phyloP scores from a whole-genome alignment of 306 rosid genomes.

The Crataegus laevigata region DNA sequence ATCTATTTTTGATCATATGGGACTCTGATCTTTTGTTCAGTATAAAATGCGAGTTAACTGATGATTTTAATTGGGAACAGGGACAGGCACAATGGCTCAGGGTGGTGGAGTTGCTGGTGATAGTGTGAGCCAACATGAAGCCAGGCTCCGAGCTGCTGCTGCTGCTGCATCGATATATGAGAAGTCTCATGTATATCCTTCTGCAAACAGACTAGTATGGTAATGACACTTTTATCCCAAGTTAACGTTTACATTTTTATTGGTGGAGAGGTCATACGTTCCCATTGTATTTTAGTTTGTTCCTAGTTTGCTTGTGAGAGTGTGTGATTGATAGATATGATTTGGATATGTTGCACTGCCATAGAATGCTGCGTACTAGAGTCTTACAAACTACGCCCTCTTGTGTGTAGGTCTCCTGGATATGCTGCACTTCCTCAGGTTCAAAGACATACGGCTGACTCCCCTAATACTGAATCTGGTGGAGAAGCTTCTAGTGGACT shows the following conservation, averaged over 20 bases:
- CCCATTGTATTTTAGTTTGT: background rate
- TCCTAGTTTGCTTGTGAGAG: background rate
- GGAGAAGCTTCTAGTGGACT: slow-evolving; percentile 43
- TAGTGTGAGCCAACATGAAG: slow-evolving; percentile 63
- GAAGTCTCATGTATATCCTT: slow-evolving; percentile 64
- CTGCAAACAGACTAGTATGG: slow-evolving; percentile 62
- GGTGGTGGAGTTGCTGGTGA: slow-evolving; percentile 41
- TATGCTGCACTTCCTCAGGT: slow-evolving; percentile 41
- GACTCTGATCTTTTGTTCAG: background rate
- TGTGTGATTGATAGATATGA: background rate
- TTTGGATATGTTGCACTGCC: too few species aligned
- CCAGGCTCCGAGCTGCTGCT: slow-evolving; percentile 92
- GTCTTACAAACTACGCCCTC: slow-evolving; percentile 1
- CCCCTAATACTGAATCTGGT: slow-evolving; percentile 24
- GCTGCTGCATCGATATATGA: slow-evolving; percentile 87
- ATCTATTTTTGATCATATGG: background rate
- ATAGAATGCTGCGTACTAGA: background rate
- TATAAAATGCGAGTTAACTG: slow-evolving; percentile 1
- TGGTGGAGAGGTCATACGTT: background rate
- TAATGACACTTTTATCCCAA: slow-evolving; percentile 26
- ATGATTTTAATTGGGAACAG: slow-evolving; percentile 26
- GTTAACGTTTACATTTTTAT: background rate
- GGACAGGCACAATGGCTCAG: slow-evolving; percentile 44
- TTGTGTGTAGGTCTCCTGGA: slow-evolving; percentile 57
- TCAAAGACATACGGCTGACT: slow-evolving; percentile 34